phyloP scores from a whole-genome alignment of 148 eudicot species.

The Rhododendron vialii region DNA sequence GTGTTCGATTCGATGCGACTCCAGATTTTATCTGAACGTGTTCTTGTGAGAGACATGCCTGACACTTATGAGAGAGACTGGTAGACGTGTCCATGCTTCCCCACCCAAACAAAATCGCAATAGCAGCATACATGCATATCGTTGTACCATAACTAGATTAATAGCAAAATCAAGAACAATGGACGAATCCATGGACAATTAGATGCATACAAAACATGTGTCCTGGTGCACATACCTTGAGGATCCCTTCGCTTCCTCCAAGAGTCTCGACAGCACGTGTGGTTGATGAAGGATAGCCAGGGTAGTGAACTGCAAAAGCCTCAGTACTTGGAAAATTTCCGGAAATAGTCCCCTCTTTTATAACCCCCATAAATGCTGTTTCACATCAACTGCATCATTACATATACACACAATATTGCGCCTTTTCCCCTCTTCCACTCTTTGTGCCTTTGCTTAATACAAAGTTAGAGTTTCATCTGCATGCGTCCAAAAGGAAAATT shows the following conservation, averaged over 20 bases:
- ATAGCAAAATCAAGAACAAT: not conserved
- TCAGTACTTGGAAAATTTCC: conserved; percentile 55
- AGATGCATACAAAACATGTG: not conserved
- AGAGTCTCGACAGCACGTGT: conserved; percentile 77
- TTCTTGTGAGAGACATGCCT: no score
- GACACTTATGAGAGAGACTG: no score
- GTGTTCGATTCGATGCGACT: no score
- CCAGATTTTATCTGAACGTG: no score
- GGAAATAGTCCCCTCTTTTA: conserved; percentile 60
- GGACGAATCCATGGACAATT: no score
- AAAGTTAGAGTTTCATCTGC: not conserved
- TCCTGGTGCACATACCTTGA: conserved; percentile 47
- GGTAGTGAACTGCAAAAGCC: conserved; percentile 75
- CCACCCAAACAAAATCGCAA: not conserved
- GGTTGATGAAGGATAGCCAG: conserved; percentile 81
- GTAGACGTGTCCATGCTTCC: not conserved
- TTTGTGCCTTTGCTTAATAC: not conserved
- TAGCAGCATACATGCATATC: not conserved
- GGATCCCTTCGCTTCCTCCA: conserved; percentile 67
- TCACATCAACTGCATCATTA: not conserved
- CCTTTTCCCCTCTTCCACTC: not conserved
- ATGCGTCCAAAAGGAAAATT: not conserved
- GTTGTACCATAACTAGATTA: not conserved
- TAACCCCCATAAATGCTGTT: conserved; percentile 47
- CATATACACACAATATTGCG: not conserved